phyloP scores from a whole-genome alignment of 2,329 filamentous ascomycete species.

The Sclerotinia borealis region DNA sequence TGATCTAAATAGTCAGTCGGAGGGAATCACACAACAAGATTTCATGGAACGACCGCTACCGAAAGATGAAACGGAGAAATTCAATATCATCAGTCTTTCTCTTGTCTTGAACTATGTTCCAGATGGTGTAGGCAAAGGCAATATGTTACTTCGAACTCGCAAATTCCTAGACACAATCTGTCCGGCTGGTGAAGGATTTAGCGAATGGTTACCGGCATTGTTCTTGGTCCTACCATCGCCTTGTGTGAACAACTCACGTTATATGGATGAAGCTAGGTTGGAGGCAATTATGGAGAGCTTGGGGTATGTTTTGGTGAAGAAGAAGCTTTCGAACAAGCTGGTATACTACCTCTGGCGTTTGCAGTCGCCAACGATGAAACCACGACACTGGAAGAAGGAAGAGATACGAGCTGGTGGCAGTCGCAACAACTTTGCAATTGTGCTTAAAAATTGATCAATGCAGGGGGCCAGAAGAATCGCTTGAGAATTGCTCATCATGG shows the following conservation, averaged over 20 bases:
- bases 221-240: conserved; percentile 88
- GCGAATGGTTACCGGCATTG: conserved; percentile 55
- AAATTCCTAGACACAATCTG: conserved; percentile 54
- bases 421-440: conserved; percentile 88
- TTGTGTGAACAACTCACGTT: conserved; percentile 85
- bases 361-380: conserved; percentile 22
- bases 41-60: conserved; percentile 88
- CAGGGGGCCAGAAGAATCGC: background rate
- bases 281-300: conserved; percentile 68
- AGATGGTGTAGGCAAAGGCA: conserved; percentile 64
- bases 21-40: conserved; percentile 79
- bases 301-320: conserved; percentile 60
- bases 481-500: background rate
- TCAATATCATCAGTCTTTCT: conserved; percentile 87
- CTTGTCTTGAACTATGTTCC: conserved; percentile 94
- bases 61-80: conserved; percentile 51
- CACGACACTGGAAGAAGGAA: conserved; percentile 50
- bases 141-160: conserved; percentile 76
- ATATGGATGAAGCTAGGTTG: conserved; percentile 68
- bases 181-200: conserved; percentile 16
- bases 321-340: conserved; percentile 75
- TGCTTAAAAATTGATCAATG: conserved; percentile 41
- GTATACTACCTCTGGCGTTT: conserved; percentile 81
- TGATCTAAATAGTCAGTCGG: conserved; percentile 80
- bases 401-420: conserved; percentile 68